These are phyloP conservation scores for Nissolia schottii DNA, from an alignment of 306 rosid genomes.

Conservation along the genomic window DNA sequence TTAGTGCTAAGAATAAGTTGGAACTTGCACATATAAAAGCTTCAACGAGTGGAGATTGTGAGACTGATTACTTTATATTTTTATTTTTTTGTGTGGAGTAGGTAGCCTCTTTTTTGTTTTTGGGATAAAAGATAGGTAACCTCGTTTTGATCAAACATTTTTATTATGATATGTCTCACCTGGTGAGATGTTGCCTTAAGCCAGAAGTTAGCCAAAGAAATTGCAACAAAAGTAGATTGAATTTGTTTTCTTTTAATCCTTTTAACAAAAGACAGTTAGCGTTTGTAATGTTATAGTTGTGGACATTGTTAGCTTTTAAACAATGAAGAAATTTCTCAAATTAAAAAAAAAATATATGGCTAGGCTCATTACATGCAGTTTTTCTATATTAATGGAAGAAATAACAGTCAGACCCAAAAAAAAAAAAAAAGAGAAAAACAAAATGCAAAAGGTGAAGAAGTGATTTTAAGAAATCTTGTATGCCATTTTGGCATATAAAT, in stretches of 20 bases:
- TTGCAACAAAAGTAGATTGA: background rate
- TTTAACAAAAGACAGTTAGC: background rate
- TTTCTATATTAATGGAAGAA: background rate
- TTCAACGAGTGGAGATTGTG: background rate
- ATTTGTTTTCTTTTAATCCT: too few relatives aligned
- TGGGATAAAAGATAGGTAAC: too few relatives aligned
- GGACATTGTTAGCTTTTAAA: background rate
- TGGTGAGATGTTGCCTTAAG: background rate
- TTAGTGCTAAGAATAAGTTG: background rate
- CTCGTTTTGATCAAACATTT: background rate
- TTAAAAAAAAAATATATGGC: background rate
- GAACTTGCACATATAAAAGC: background rate
- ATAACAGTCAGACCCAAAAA: too few relatives aligned
- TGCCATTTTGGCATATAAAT: background rate
- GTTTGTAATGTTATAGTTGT: background rate
- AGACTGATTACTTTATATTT: background rate
- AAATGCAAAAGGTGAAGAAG: background rate
- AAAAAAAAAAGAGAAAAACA: too few relatives aligned
- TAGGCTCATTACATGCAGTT: background rate
- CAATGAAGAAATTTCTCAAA: background rate
- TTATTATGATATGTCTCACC: background rate
- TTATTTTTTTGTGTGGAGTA: background rate
- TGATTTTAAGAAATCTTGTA: background rate
- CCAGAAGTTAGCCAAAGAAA: background rate
- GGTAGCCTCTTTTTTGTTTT: too few relatives aligned